A percentile compares a stretch with the other conserved stretches of the same genome.
These are phyloP conservation scores for Aureoboletus auriporus DNA, from an alignment of 768 basidiomycete species.

Conservation along the genomic window DNA sequence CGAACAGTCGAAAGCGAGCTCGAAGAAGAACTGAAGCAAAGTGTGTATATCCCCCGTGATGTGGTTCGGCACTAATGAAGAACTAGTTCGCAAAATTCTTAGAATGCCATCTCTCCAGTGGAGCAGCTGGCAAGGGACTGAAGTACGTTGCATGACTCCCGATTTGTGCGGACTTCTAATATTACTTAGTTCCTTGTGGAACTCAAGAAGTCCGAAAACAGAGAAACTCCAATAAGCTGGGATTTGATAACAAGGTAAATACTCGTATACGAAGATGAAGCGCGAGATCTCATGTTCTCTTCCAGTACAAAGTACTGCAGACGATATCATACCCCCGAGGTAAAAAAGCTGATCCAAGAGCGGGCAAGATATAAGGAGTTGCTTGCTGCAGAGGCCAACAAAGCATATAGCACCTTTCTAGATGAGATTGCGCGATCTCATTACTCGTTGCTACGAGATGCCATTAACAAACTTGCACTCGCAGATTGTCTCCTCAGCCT, in stretches of 20 bases:
- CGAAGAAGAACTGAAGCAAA: slow-evolving; percentile 62
- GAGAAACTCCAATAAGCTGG: slow-evolving; percentile 53
- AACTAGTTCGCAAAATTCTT: slow-evolving; percentile 64
- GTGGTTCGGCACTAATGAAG: slow-evolving; percentile 1
- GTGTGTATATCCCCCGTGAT: slow-evolving; percentile 33
- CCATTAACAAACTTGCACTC: slow-evolving; percentile 73
- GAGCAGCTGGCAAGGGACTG: slow-evolving; percentile 60
- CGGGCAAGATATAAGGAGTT: slow-evolving; percentile 72
- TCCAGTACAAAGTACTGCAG: slow-evolving; percentile 64
- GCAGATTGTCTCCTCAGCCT: slow-evolving; percentile 88
- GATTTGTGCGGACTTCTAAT: background rate
- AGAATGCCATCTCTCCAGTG: slow-evolving; percentile 73
- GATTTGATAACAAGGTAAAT: slow-evolving; percentile 58
- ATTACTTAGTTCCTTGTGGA: slow-evolving; percentile 70
- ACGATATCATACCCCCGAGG: slow-evolving; percentile 74
- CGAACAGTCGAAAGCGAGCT: slow-evolving; percentile 68
- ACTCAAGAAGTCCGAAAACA: slow-evolving; percentile 55
- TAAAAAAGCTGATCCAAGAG: slow-evolving; percentile 59
- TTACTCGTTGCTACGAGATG: slow-evolving; percentile 70
- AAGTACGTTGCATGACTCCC: slow-evolving; percentile 41
- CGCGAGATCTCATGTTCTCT: background rate
- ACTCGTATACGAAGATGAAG: background rate
- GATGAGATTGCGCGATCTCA: slow-evolving; percentile 61
- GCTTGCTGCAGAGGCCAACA: slow-evolving; percentile 60
- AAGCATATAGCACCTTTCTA: slow-evolving; percentile 66